Conservation (phyloP, 2,329 filamentous ascomycete genomes). For the Exutisphaerella laricina region DNA sequence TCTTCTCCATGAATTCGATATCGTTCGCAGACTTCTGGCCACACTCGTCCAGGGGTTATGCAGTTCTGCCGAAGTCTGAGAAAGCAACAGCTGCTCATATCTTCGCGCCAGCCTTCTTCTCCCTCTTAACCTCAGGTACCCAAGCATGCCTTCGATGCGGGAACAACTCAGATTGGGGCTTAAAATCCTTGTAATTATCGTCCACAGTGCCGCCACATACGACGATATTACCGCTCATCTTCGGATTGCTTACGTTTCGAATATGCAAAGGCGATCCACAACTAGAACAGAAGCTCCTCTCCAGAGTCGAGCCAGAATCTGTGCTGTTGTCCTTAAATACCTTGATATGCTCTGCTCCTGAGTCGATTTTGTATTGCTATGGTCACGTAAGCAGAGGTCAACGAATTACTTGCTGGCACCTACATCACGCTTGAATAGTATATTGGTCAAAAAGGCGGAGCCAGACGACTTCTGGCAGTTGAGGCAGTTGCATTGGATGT, state of each 20-base stretch:
- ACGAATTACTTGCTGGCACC: neutral
- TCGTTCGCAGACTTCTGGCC: too few relatives aligned
- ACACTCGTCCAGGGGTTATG: too few relatives aligned
- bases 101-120: neutral
- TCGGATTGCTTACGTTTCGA: neutral
- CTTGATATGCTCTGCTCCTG: constrained; percentile 3
- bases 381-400: neutral
- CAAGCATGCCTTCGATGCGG: constrained; percentile 2
- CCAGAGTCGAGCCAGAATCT: constrained; percentile 1
- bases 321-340: constrained; percentile 2
- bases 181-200: constrained; percentile 1
- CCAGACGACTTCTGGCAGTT: constrained; percentile 4
- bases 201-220: neutral
- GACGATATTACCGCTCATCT: constrained; percentile 2
- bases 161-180: constrained; percentile 2
- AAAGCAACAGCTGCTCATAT: too few relatives aligned
- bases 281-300: constrained; percentile 3
- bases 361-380: constrained; percentile 2
- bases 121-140: constrained; percentile 3
- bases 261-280: constrained; percentile 2
- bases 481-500: constrained; percentile 4
- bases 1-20: too few relatives aligned
- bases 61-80: too few relatives aligned
- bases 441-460: neutral
- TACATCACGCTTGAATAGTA: constrained; percentile 5